Percentiles rank a stretch among this genome's conserved stretches.
Evolutionary conservation across 75 land plant genomes (phyloP).

Genomic region (Azolla pinnata): DNA sequence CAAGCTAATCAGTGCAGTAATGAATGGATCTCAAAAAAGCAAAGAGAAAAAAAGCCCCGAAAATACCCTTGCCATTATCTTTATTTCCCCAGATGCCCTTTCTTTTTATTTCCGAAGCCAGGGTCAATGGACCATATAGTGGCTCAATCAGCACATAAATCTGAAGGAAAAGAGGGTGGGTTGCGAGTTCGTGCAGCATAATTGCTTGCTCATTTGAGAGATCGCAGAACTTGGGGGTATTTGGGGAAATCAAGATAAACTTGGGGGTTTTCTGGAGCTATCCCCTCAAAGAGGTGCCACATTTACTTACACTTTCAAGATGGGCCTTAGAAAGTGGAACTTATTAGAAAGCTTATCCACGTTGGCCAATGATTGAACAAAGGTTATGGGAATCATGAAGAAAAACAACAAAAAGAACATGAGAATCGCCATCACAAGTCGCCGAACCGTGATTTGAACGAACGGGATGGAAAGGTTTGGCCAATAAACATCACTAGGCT

Average conservation of each 20-base stretch:
- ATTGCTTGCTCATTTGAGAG: too few relatives aligned
- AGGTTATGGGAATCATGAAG: constrained; percentile 86
- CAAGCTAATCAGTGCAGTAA: background rate
- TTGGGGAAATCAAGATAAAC: too few relatives aligned
- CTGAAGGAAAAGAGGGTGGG: too few relatives aligned
- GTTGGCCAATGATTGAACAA: constrained; percentile 93
- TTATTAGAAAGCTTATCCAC: constrained; percentile 66
- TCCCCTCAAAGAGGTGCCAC: too few relatives aligned
- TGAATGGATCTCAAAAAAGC: too few relatives aligned
- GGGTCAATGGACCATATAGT: background rate
- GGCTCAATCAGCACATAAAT: too few relatives aligned
- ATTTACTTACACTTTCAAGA: constrained; percentile 7
- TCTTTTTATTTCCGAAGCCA: background rate
- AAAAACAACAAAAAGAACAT: constrained; percentile 77
- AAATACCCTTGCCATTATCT: too few relatives aligned
- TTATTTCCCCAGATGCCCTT: too few relatives aligned
- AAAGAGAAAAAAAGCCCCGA: too few relatives aligned
- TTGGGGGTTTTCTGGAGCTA: too few relatives aligned
- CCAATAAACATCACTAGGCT: constrained; percentile 94
- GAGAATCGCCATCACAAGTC: constrained; percentile 41
- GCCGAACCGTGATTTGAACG: constrained; percentile 53
- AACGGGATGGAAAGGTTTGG: constrained; percentile 76
- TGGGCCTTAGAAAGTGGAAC: constrained; percentile 54
- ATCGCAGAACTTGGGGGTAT: too few relatives aligned
- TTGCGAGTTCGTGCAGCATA: too few relatives aligned